A percentile compares a stretch with the other conserved stretches of the same genome.
These are phyloP conservation scores for Talaromyces piceae DNA, from an alignment of 2,329 filamentous ascomycete species.

Conservation along the genomic window DNA sequence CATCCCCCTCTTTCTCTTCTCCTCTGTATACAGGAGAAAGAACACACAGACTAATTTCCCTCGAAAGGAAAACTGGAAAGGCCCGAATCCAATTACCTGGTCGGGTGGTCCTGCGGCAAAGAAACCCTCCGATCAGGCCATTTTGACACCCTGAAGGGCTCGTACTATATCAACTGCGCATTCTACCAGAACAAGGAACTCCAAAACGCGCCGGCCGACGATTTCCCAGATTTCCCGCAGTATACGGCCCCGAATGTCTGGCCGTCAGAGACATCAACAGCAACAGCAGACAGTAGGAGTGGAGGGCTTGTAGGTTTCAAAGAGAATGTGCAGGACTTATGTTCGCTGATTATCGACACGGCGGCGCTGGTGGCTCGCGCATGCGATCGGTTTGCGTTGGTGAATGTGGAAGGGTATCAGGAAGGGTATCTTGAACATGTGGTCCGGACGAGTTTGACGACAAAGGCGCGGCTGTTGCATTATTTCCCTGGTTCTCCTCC, in stretches of 20 bases:
- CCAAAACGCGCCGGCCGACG: conserved; percentile 29
- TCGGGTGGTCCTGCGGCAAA: conserved; percentile 59
- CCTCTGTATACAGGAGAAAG: too few relatives aligned
- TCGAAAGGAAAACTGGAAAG: conserved; percentile 37
- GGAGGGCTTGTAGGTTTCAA: conserved; percentile 68
- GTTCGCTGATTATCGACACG: conserved; percentile 77
- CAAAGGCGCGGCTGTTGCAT: conserved; percentile 85
- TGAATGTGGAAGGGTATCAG: conserved; percentile 70
- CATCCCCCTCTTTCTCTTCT: too few relatives aligned
- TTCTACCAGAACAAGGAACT: conserved; percentile 40
- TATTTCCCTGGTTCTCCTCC: conserved; percentile 61
- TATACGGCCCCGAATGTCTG: conserved; percentile 88
- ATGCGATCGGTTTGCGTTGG: conserved; percentile 76
- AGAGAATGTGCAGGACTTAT: conserved; percentile 66
- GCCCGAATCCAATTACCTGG: conserved; percentile 49
- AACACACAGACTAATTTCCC: not conserved
- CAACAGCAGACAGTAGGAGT: too few relatives aligned
- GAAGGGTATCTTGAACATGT: conserved; percentile 76
- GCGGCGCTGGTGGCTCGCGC: conserved; percentile 83
- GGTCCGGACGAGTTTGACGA: conserved; percentile 75
- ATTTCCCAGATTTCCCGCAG: conserved; percentile 60
- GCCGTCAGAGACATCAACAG: conserved; percentile 63
- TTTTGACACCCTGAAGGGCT: conserved; percentile 57
- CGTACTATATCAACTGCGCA: conserved; percentile 57
- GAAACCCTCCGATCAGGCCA: conserved; percentile 55